Conservation (phyloP, 345 rosid species). For the Durio zibethinus region DNA sequence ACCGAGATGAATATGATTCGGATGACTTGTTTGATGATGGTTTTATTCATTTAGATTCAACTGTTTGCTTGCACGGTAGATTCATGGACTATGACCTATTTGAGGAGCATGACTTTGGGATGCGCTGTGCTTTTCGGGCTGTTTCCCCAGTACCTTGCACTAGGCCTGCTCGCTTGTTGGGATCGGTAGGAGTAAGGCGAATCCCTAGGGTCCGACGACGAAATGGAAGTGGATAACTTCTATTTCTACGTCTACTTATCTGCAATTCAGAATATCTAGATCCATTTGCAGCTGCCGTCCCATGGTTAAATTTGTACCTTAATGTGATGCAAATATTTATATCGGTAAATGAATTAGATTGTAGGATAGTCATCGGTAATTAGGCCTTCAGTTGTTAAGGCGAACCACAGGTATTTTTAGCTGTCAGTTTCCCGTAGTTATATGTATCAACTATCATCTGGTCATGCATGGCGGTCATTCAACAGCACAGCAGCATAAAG, state of each 20-base stretch:
- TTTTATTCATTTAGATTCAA: slow-evolving; percentile 32
- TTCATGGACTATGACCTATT: slow-evolving; percentile 39
- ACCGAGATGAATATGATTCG: slow-evolving; percentile 35
- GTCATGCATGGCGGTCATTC: background rate
- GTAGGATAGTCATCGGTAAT: background rate
- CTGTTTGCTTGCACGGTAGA: slow-evolving; percentile 22
- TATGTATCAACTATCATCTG: background rate
- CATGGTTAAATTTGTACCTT: background rate
- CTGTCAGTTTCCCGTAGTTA: background rate
- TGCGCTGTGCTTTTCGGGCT: slow-evolving; percentile 30
- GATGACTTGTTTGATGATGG: slow-evolving; percentile 49
- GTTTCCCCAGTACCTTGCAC: slow-evolving; percentile 33
- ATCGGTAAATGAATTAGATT: background rate
- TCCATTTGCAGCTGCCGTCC: background rate
- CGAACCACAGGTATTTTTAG: background rate
- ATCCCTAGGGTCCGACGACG: background rate
- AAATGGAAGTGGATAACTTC: background rate
- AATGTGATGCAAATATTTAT: background rate
- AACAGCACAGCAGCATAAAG: background rate
- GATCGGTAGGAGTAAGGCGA: background rate
- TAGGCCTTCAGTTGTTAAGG: background rate
- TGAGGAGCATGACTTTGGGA: slow-evolving; percentile 33
- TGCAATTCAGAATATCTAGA: background rate
- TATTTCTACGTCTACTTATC: background rate
- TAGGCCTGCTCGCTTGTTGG: slow-evolving; percentile 9